A percentile compares a stretch with the other conserved stretches of the same genome.
Conservation (phyloP, 345 rosid genomes). For the Moricandia moricandioides region DNA sequence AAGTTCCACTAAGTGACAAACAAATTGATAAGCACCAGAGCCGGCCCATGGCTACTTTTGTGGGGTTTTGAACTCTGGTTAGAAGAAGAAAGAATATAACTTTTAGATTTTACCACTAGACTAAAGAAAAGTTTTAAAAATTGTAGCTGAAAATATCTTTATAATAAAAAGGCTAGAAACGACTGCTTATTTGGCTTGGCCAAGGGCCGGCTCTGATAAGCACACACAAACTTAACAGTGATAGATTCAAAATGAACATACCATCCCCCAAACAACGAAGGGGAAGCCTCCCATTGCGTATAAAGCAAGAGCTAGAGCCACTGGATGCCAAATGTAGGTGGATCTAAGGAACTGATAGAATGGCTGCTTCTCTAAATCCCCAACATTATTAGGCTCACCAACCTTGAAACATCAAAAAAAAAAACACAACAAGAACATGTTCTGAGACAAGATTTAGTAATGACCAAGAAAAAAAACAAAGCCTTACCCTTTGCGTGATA, state of each 20-base stretch:
- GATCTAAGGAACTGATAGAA: slow-evolving; percentile 63
- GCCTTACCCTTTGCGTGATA: slow-evolving; percentile 51
- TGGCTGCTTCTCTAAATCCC: slow-evolving; percentile 77
- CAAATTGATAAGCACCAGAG: slow-evolving; percentile 27
- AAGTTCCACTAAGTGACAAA: slow-evolving; percentile 20
- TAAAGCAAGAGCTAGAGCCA: slow-evolving; percentile 54
- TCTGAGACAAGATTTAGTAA: background rate
- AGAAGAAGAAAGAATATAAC: too few relatives aligned
- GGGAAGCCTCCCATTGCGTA: slow-evolving; percentile 71
- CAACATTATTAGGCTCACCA: slow-evolving; percentile 75
- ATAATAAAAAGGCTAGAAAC: too few relatives aligned
- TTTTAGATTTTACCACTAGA: too few relatives aligned
- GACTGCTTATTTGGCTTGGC: too few relatives aligned
- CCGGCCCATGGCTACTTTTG: too few relatives aligned
- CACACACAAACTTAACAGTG: slow-evolving; percentile 7
- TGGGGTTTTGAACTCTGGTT: too few relatives aligned
- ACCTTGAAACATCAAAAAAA: slow-evolving; percentile 44
- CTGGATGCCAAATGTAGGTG: slow-evolving; percentile 72
- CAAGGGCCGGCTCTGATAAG: too few relatives aligned
- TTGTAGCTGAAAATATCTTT: too few relatives aligned
- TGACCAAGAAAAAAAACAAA: background rate
- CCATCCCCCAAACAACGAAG: slow-evolving; percentile 93
- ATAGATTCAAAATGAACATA: slow-evolving; percentile 31
- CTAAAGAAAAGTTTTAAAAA: too few relatives aligned
- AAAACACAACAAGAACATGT: background rate